A percentile compares a stretch with the other conserved stretches of the same genome.
phyloP scores from a whole-genome alignment of 2,329 filamentous ascomycete species.

The Cordyceps militaris region DNA sequence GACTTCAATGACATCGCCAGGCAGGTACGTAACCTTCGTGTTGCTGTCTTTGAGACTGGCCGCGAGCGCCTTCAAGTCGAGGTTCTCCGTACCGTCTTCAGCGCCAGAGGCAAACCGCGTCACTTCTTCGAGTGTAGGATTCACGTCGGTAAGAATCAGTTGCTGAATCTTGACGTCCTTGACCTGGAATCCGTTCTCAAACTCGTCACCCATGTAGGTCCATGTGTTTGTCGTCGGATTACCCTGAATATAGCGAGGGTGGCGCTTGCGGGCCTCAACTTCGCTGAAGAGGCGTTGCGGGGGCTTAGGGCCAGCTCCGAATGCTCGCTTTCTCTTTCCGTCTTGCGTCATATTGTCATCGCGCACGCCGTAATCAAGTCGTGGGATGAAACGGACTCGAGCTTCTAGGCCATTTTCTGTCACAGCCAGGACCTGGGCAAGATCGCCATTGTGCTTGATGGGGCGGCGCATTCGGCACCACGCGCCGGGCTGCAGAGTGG shows the following conservation, averaged over 20 bases:
- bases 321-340: slow-evolving; percentile 72
- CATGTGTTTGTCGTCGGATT: slow-evolving; percentile 76
- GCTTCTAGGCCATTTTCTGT: slow-evolving; percentile 89
- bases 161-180: slow-evolving; percentile 90
- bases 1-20: slow-evolving; percentile 93
- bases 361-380: slow-evolving; percentile 83
- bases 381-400: slow-evolving; percentile 77
- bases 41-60: slow-evolving; percentile 82
- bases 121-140: slow-evolving; percentile 88
- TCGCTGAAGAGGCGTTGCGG: slow-evolving; percentile 91
- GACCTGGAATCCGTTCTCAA: slow-evolving; percentile 85
- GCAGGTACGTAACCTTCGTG: slow-evolving; percentile 74
- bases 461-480: slow-evolving; percentile 84
- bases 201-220: slow-evolving; percentile 82
- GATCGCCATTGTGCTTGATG: slow-evolving; percentile 76
- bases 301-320: slow-evolving; percentile 59
- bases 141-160: slow-evolving; percentile 80
- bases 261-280: slow-evolving; percentile 81
- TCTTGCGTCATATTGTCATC: slow-evolving; percentile 59
- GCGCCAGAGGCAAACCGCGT: slow-evolving; percentile 85
- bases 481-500: slow-evolving; percentile 74
- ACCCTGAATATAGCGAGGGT: slow-evolving; percentile 54
- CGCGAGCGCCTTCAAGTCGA: slow-evolving; percentile 85
- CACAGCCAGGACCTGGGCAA: slow-evolving; percentile 87
- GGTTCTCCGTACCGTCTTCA: slow-evolving; percentile 87